Conservation (phyloP, 345 rosid genomes). For the Abelmoschus esculentus region DNA sequence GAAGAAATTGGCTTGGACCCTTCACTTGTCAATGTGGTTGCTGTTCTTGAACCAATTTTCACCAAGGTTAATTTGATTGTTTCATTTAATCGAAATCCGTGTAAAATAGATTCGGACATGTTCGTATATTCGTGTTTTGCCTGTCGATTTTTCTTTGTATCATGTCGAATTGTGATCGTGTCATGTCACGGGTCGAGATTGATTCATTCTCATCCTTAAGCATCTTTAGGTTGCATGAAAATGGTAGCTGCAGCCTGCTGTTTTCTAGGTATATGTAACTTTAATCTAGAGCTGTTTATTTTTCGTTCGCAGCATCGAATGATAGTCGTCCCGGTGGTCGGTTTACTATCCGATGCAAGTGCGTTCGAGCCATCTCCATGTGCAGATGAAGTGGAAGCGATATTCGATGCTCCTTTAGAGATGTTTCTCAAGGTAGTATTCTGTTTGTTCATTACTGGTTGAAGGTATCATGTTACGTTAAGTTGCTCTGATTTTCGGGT, state of each 20-base stretch:
- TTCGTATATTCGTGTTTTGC: not conserved
- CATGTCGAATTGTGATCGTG: not conserved
- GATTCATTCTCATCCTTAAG: not conserved
- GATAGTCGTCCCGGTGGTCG: conserved; percentile 52
- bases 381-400: conserved; percentile 53
- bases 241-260: not conserved
- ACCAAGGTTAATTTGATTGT: conserved; percentile 26
- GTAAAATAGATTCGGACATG: not conserved
- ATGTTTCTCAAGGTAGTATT: conserved; percentile 61
- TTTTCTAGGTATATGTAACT: not conserved
- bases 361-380: conserved; percentile 37
- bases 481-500: not conserved
- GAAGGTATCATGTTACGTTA: not conserved
- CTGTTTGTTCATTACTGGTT: not conserved
- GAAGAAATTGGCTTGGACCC: conserved; percentile 64
- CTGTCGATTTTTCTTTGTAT: not conserved
- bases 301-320: conserved; percentile 30
- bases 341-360: conserved; percentile 35
- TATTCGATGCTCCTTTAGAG: conserved; percentile 61
- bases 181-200: no score
- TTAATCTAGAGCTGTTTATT: not conserved
- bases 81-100: not conserved
- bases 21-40: conserved; percentile 37
- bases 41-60: conserved; percentile 37
- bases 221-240: conserved; percentile 3